These are phyloP conservation scores for Alternaria hordeiaustralica DNA, from an alignment of 2,329 filamentous ascomycete genomes.

Conservation along the genomic window DNA sequence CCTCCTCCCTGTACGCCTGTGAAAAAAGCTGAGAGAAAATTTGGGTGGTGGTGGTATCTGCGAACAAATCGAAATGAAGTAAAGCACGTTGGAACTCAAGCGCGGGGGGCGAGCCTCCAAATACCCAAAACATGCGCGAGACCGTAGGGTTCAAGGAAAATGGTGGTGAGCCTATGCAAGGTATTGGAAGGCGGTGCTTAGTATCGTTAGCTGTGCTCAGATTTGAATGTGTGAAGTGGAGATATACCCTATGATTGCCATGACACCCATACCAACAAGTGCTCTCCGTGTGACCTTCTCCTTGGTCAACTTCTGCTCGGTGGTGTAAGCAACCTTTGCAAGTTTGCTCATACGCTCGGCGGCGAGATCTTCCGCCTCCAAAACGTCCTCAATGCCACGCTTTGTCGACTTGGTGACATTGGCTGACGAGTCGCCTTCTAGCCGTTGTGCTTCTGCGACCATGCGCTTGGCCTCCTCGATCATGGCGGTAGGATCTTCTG, in stretches of 20 bases:
- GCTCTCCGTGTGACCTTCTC: constrained; percentile 87
- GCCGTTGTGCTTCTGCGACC: constrained; percentile 74
- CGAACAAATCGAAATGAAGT: constrained; percentile 12
- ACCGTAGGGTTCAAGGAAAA: constrained; percentile 1
- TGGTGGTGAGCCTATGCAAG: constrained; percentile 19
- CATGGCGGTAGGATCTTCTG: constrained; percentile 82
- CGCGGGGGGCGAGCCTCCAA: constrained; percentile 1
- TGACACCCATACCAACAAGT: constrained; percentile 83
- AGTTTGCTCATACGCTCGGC: constrained; percentile 71
- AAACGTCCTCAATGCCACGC: constrained; percentile 64
- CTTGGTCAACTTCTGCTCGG: constrained; percentile 81
- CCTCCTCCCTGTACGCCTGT: constrained; percentile 16
- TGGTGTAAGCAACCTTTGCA: constrained; percentile 60
- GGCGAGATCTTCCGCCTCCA: constrained; percentile 57
- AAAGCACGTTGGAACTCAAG: constrained; percentile 1
- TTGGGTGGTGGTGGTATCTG: constrained; percentile 23
- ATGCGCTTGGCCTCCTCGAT: constrained; percentile 86
- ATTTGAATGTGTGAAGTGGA: not conserved
- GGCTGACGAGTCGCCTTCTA: constrained; percentile 44
- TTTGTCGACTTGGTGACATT: constrained; percentile 35
- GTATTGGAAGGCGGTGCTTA: constrained; percentile 40
- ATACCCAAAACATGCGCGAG: constrained; percentile 17
- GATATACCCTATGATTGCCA: constrained; percentile 88
- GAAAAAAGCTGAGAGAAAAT: constrained; percentile 7
- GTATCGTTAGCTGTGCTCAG: constrained; percentile 20